These are phyloP conservation scores for Pythium folliculosum DNA, from an alignment of 352 stramenopile genomes.

Conservation along the genomic window DNA sequence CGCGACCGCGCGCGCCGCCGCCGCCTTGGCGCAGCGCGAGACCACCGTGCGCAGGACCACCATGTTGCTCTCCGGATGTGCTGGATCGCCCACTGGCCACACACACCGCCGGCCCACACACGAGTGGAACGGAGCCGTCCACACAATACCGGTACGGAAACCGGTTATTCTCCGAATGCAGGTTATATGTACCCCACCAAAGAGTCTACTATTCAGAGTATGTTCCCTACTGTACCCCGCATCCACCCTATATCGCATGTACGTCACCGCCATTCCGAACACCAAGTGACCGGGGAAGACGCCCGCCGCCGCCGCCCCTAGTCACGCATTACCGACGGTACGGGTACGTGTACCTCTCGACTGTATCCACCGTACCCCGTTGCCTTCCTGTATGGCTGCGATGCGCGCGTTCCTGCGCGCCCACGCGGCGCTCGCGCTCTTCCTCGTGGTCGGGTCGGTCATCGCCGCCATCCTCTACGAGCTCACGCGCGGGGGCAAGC, in stretches of 20 bases:
- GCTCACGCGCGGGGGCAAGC: slow-evolving; percentile 48
- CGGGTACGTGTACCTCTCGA: not conserved
- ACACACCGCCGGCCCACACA: slow-evolving; percentile 22
- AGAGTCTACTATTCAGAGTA: not conserved
- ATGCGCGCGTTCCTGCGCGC: slow-evolving; percentile 30
- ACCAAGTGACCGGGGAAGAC: too few relatives aligned
- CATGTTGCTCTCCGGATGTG: slow-evolving; percentile 3
- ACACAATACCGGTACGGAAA: slow-evolving; percentile 16
- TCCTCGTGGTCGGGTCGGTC: slow-evolving; percentile 43
- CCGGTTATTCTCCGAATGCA: not conserved
- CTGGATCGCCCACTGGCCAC: slow-evolving; percentile 23
- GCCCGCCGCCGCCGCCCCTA: too few relatives aligned
- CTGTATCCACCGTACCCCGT: not conserved
- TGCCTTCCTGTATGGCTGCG: not conserved
- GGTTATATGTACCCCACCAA: not conserved
- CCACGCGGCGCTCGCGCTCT: slow-evolving; percentile 43
- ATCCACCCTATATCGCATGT: too few relatives aligned
- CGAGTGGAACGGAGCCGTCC: slow-evolving; percentile 7
- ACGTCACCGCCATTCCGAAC: too few relatives aligned
- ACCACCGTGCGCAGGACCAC: slow-evolving; percentile 31
- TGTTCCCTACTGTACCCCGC: not conserved
- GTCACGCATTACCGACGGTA: too few relatives aligned
- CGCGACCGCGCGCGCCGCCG: slow-evolving; percentile 8
- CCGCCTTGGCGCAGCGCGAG: slow-evolving; percentile 33
- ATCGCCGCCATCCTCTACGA: slow-evolving; percentile 61